Evolutionary conservation across 2,329 filamentous ascomycete genomes (phyloP).

Genomic region (Paradendryphiella salina): DNA sequence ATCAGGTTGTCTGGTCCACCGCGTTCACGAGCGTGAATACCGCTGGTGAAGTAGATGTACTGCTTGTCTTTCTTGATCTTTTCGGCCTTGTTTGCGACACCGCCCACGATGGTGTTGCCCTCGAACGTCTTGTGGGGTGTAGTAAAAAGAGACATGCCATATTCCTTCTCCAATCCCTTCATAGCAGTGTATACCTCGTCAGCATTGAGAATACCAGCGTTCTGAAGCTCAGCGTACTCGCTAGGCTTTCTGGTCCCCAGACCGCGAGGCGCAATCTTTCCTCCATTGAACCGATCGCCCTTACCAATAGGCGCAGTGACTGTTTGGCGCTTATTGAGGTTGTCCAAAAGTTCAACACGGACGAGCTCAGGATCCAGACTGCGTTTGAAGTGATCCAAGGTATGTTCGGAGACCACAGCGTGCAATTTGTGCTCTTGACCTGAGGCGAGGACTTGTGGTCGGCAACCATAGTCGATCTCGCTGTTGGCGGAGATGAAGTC

Average conservation of each 20-base stretch:
- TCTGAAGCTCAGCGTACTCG: conserved; percentile 33
- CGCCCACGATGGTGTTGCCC: conserved; percentile 42
- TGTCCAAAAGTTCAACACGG: conserved; percentile 29
- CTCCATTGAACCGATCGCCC: conserved; percentile 50
- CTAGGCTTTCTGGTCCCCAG: conserved; percentile 46
- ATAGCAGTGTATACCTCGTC: conserved; percentile 53
- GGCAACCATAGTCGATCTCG: conserved; percentile 43
- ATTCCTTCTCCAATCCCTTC: conserved; percentile 49
- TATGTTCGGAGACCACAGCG: conserved; percentile 33
- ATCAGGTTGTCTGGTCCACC: conserved; percentile 61
- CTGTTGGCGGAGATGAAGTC: conserved; percentile 36
- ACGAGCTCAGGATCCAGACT: conserved; percentile 30
- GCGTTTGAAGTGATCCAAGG: conserved; percentile 28
- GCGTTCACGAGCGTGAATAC: conserved; percentile 62
- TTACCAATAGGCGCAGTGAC: conserved; percentile 40
- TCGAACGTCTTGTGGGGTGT: conserved; percentile 53
- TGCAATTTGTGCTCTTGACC: conserved; percentile 39
- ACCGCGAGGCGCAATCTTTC: conserved; percentile 49
- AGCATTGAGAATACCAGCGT: conserved; percentile 52
- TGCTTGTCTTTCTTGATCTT: conserved; percentile 49
- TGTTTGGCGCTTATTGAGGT: conserved; percentile 34
- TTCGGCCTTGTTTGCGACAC: conserved; percentile 52
- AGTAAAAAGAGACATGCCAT: conserved; percentile 50
- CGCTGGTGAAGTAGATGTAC: conserved; percentile 58
- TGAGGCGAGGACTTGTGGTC: conserved; percentile 34